Evolutionary conservation across 768 basidiomycete genomes (phyloP).

Genomic region (Mycena olivaceomarginata): DNA sequence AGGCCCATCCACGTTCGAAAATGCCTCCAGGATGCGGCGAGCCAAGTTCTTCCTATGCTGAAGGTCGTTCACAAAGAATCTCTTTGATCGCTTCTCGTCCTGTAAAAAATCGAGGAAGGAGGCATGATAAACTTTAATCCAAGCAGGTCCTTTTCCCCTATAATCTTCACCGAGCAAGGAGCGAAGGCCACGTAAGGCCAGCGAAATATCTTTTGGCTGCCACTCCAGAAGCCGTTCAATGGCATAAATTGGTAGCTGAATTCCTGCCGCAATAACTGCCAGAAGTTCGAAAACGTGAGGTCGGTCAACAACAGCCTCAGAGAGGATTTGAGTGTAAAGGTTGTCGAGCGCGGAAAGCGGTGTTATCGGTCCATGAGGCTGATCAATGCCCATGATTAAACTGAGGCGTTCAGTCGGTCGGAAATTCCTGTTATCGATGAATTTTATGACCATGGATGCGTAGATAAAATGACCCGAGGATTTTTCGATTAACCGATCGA

Average conservation of each 20-base stretch:
- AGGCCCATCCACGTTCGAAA: too few species aligned
- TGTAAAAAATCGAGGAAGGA: too few species aligned
- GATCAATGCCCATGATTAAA: conserved; percentile 14
- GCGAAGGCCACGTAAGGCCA: conserved; percentile 16
- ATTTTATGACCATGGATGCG: conserved; percentile 15
- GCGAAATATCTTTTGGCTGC: conserved; percentile 11
- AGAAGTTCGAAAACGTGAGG: conserved; percentile 20
- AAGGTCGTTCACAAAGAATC: too few species aligned
- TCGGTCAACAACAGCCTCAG: conserved; percentile 21
- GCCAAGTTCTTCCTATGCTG: too few species aligned
- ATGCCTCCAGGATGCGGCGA: too few species aligned
- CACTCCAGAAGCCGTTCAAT: conserved; percentile 12
- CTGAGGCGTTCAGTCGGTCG: conserved; percentile 21
- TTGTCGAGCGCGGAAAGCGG: conserved; percentile 13
- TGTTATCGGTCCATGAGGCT: conserved; percentile 8
- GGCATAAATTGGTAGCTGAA: conserved; percentile 3
- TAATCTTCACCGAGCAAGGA: conserved; percentile 12
- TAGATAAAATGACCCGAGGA: neutral
- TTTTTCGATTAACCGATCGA: conserved; percentile 13
- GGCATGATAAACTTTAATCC: too few species aligned
- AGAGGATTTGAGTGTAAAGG: conserved; percentile 18
- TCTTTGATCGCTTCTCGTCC: too few species aligned
- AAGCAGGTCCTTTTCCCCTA: conserved; percentile 3
- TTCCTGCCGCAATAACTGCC: conserved; percentile 23
- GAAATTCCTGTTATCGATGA: conserved; percentile 22